Percentiles rank a stretch among this genome's conserved stretches.
phyloP scores from a whole-genome alignment of 768 basidiomycete species.

The Russula compacta region DNA sequence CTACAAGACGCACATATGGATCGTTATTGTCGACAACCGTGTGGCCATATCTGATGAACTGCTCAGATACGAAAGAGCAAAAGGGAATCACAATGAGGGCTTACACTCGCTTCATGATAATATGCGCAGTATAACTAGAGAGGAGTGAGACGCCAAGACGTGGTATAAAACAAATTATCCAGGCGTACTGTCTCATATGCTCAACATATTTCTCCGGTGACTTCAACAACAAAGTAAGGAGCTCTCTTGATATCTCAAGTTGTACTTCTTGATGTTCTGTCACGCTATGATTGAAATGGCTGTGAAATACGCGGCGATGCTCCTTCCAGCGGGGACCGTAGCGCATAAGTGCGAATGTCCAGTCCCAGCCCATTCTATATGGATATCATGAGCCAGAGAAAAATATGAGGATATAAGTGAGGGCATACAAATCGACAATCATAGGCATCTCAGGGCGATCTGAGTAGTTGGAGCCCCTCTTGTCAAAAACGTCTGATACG shows the following conservation, averaged over 20 bases:
- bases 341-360: slow-evolving; percentile 20
- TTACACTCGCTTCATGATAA: slow-evolving; percentile 14
- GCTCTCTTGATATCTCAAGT: slow-evolving; percentile 7
- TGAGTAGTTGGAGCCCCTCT: slow-evolving; percentile 22
- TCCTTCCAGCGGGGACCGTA: slow-evolving; percentile 22
- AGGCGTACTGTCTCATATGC: slow-evolving; percentile 15
- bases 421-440: slow-evolving; percentile 20
- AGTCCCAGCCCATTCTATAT: slow-evolving; percentile 22
- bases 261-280: slow-evolving; percentile 14
- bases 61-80: not conserved
- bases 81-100: not conserved
- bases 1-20: slow-evolving; percentile 15
- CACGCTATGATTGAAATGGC: slow-evolving; percentile 17
- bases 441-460: slow-evolving; percentile 22
- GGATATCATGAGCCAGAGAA: not conserved
- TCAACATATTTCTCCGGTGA: slow-evolving; percentile 16
- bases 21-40: slow-evolving; percentile 14
- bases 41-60: slow-evolving; percentile 12
- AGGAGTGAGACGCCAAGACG: not conserved
- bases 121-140: slow-evolving; percentile 1
- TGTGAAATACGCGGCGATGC: slow-evolving; percentile 22
- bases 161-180: not conserved
- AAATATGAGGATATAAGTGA: not conserved
- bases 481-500: slow-evolving; percentile 22
- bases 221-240: slow-evolving; percentile 17